These are phyloP conservation scores for Nemania serpens DNA, from an alignment of 2,329 filamentous ascomycete genomes.

Conservation along the genomic window DNA sequence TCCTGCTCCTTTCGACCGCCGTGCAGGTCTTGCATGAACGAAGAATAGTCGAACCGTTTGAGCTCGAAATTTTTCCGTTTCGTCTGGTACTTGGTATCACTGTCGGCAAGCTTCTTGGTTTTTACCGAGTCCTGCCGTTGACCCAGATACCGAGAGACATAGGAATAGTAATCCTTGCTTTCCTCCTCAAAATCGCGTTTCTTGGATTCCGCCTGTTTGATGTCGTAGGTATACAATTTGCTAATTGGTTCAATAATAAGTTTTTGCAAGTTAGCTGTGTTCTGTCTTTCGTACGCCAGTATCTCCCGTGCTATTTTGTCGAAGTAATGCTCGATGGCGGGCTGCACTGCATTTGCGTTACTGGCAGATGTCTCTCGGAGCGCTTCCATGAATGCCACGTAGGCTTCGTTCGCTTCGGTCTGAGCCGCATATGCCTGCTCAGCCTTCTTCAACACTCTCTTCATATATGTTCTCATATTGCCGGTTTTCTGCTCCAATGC, in stretches of 20 bases:
- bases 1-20: conserved; percentile 98
- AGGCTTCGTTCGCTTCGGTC: conserved; percentile 81
- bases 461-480: conserved; percentile 92
- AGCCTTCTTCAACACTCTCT: conserved; percentile 93
- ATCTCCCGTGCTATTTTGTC: conserved; percentile 96
- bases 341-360: conserved; percentile 95
- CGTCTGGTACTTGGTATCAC: conserved; percentile 92
- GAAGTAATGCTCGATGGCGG: conserved; percentile 96
- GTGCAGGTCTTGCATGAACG: conserved; percentile 98
- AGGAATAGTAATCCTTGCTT: conserved; percentile 97
- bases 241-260: conserved; percentile 93
- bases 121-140: conserved; percentile 95
- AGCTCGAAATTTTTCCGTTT: conserved; percentile 95
- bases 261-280: conserved; percentile 82
- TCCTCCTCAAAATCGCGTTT: conserved; percentile 98
- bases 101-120: conserved; percentile 94
- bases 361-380: conserved; percentile 85
- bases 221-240: conserved; percentile 91
- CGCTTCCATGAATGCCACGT: conserved; percentile 81
- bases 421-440: conserved; percentile 85
- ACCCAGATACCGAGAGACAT: conserved; percentile 93
- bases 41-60: conserved; percentile 97
- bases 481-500: conserved; percentile 95
- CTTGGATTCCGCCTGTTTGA: conserved; percentile 96
- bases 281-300: conserved; percentile 81